phyloP scores from a whole-genome alignment of 345 rosid species.

The Cardamine chenopodiifolia region DNA sequence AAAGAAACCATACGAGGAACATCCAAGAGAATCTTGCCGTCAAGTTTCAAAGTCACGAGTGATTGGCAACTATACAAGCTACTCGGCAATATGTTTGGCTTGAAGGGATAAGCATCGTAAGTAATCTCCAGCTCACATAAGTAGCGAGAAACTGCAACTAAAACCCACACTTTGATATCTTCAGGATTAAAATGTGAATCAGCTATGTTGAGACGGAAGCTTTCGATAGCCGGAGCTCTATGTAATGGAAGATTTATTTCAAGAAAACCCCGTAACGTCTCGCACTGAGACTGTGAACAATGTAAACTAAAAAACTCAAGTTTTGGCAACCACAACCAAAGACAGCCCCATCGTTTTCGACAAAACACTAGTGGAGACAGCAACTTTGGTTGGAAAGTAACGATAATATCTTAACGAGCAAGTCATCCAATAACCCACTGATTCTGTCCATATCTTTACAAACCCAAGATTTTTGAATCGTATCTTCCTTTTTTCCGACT shows the following conservation, averaged over 20 bases:
- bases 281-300: neutral
- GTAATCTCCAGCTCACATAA: neutral
- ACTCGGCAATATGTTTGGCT: conserved; percentile 5
- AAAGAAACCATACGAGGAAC: conserved; percentile 17
- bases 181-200: neutral
- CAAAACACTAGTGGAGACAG: neutral
- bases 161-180: conserved; percentile 4
- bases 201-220: neutral
- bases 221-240: neutral
- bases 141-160: neutral
- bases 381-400: neutral
- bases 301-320: neutral
- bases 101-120: no score
- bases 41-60: neutral
- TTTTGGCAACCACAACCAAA: neutral
- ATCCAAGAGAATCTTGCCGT: neutral
- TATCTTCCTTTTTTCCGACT: no score
- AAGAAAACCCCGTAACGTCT: neutral
- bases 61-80: conserved; percentile 13
- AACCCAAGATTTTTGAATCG: no score
- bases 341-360: neutral
- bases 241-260: neutral
- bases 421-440: no score
- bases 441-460: no score
- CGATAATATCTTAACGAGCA: neutral